Evolutionary conservation across 1,139 yeast species (phyloP), one percentile per base, ranked within the genome.

Genomic region (Yamadazyma kanchanaburiensis): DNA sequence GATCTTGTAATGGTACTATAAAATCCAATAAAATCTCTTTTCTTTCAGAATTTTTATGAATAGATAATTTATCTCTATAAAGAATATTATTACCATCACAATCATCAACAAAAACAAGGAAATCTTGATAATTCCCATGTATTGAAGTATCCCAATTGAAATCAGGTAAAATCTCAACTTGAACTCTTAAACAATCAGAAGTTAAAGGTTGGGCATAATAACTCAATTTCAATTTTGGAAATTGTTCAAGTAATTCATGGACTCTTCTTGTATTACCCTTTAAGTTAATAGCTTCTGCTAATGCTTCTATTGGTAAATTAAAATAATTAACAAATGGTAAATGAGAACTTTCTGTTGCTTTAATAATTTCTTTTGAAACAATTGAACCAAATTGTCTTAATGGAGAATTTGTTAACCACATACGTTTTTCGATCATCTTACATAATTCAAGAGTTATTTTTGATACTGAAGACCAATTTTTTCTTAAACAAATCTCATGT

Each of bases 341-440:
- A 42, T 80, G 80, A 0, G 95, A 82, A 15, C 80, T 73, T 52
- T 94, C 98, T 0, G 88, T 77, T 25, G 82, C 80, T 37, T 70
- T 69, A 5, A 91, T 70, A 4, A 89, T 71, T 28, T 82, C 94
- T 0, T 44, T 40, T 0, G 96, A 94, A 19, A 80, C 85, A 12
- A 57, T 51, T 2, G 37, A 11, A 1, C 63, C 68, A 51, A 86
- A 88, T 49, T 91, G 98, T 38, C 96, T 65, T 36, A 94, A 73
- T 0, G 98, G 96, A 0, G 95, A 76, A 41, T 77, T 82, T 0
- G 91, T 77, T 10, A 77, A 49, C 99, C 99, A 94, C 63, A 86
- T 68, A 33, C 95, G 63, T 34, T 67, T 72, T 34, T 84, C 95
- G 12, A 86, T 82, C 79, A 85, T 81, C 44, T 86, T 84, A 49